These are phyloP conservation scores for Acer saccharum DNA, from an alignment of 345 rosid species.

Conservation along the genomic window DNA sequence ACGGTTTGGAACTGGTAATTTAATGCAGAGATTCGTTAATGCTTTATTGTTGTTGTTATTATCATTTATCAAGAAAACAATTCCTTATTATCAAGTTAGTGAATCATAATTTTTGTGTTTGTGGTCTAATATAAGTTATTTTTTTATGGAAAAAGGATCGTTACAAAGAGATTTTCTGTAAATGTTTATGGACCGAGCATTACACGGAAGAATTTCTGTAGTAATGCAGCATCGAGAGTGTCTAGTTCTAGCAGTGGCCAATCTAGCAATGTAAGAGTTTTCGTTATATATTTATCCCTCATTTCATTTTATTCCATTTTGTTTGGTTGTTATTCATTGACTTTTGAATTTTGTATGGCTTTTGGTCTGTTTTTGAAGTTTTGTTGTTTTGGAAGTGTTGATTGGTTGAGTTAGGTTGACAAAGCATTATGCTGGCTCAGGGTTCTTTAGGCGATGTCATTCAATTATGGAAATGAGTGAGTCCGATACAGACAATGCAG, in stretches of 20 bases:
- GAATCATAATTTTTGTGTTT: neutral
- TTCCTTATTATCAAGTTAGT: neutral
- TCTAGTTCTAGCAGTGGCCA: slow-evolving; percentile 24
- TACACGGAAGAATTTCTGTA: slow-evolving; percentile 29
- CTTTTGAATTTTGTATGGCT: neutral
- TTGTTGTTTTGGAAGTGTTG: neutral
- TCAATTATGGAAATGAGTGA: neutral
- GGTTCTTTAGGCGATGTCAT: neutral
- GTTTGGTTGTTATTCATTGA: neutral
- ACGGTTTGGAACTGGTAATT: neutral
- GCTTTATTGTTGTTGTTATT: neutral
- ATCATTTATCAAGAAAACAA: neutral
- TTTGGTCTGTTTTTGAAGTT: neutral
- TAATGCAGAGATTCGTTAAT: neutral
- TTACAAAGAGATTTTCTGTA: slow-evolving; percentile 27
- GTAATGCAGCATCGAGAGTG: slow-evolving; percentile 12
- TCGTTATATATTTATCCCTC: neutral
- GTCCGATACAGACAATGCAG: neutral
- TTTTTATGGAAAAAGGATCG: slow-evolving; percentile 30
- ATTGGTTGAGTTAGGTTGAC: neutral
- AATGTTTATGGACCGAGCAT: slow-evolving; percentile 28
- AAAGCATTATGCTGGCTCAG: neutral
- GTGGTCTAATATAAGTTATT: neutral
- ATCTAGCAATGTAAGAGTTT: slow-evolving; percentile 27
- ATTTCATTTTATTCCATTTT: no score